Evolutionary conservation across 2,329 filamentous ascomycete genomes (phyloP).

Genomic region (Phaeosphaeria sp.): DNA sequence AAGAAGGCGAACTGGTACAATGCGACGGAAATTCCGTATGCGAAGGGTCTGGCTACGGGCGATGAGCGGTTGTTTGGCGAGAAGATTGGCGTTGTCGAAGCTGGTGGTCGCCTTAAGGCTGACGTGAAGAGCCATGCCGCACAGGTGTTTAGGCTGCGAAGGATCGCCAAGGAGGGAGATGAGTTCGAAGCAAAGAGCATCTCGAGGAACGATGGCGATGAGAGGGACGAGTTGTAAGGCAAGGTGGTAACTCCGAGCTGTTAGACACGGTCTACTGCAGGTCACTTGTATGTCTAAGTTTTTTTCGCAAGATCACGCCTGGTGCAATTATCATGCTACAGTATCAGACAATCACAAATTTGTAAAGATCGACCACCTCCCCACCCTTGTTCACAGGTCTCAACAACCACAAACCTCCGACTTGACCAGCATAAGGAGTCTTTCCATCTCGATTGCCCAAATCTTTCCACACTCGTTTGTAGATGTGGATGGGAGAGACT

Average conservation of each 20-base stretch:
- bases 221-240: slow-evolving; percentile 26
- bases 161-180: slow-evolving; percentile 26
- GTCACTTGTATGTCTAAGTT: not conserved
- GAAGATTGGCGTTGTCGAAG: slow-evolving; percentile 29
- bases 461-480: no score
- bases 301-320: no score
- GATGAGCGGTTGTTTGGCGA: slow-evolving; percentile 30
- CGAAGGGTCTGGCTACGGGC: slow-evolving; percentile 22
- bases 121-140: slow-evolving; percentile 30
- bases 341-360: not conserved
- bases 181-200: slow-evolving; percentile 32
- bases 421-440: not conserved
- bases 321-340: no score
- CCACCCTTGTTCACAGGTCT: not conserved
- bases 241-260: no score
- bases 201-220: slow-evolving; percentile 20
- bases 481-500: no score
- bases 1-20: slow-evolving; percentile 31
- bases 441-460: no score
- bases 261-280: no score
- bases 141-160: slow-evolving; percentile 23
- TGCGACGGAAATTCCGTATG: slow-evolving; percentile 27
- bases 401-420: not conserved
- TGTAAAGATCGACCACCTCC: not conserved
- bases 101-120: slow-evolving; percentile 23